Evolutionary conservation across 73 alveolate species (phyloP), one percentile per base, ranked within the genome.

Genomic region (Urostyla sp.): DNA sequence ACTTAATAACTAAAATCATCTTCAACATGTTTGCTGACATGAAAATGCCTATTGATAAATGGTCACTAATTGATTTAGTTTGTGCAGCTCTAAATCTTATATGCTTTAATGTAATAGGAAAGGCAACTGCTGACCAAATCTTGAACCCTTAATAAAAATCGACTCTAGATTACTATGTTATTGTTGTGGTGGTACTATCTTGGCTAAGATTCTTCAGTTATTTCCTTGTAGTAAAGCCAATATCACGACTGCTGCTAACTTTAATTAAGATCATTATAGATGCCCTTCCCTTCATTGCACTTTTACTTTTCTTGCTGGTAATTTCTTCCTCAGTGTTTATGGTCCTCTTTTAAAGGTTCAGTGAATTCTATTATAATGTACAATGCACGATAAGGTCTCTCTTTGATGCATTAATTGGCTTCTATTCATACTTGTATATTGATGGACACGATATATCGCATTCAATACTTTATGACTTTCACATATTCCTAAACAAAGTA

Each of bases 41-140:
- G 3, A 36, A 73, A 18, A 52, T 73, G 85, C 85, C 85, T 15
- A 34, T 34, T n/a, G 85, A 73, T 53, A 73, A 73, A 73, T 73
- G 85, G 85, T 52, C 85, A 4, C 31, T 52, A 5, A 54, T 73
- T 15, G 85, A 73, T 53, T 36, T 51, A 35, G 44, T 51, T 15
- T 45, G 74, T 15, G 85, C 85, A 16, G 40, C 20, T 11, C 31
- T 50, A 58, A 73, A 73, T 31, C 40, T 73, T n/a, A 45, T 53
- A 45, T 50, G 75, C 60, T 73, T 73, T 51, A 73, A 73, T 35
- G 46, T 73, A 10, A 61, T 54, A 23, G 85, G 85, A 52, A 53
- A 35, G 18, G 53, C 54, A 1, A 73, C 73, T 15, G 21, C 30
- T 18, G 16, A 73, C 13, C 26, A 52, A 31, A 34, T 73, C 0